Base-by-base conservation (phyloP, 176 grass and related monocot genomes). In the Microstegium vimineum region DNA sequence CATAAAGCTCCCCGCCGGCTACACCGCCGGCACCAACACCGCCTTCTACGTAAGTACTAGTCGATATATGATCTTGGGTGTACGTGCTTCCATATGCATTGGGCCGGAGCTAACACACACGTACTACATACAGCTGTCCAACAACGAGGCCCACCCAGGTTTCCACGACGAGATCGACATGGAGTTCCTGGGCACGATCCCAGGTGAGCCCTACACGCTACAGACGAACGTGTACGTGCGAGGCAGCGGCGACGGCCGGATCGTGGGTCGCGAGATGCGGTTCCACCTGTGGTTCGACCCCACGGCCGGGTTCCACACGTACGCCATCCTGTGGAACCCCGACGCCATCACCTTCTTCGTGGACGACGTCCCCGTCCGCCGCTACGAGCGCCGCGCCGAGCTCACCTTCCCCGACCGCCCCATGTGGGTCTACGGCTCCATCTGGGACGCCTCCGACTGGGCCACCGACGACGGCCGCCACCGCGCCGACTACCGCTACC, bases 381-480 rank as follows among this genome's bases (percentile, higher is more conserved):
- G 90, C 20, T 96, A 96, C 75, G 88, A 88, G 62, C 85, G 88
- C 36, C 84, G 79, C 71, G 20, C 68, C 16, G 90, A 96, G 74
- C 85, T 85, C 8, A 89, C 90, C 2, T 96, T 89, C 75, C 94
- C 94, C 0, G 88, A 84, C 65, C 33, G 94, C 0, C 88, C 90
- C 6, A 93, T 96, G 94, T 96, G 90, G 94, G 77, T 64, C n/a
- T 96, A 93, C 76, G 94, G 94, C 14, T 93, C 94, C 23, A 96
- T 96, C 37, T 96, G 94, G 94, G 94, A 96, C 72, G 94, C 94
- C 16, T 93, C 94, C 0, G 81, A 84, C 25, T 96, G 94, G 94
- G 94, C 94, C 40, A 96, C 94, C 4, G 90, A 96, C 38, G 76
- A 90, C 68, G 94, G 94, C 23, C 81, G 86, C 33, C 81, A 93